Conservation (phyloP, 495 filamentous ascomycete genomes). For the Antarctomyces pellizariae region DNA sequence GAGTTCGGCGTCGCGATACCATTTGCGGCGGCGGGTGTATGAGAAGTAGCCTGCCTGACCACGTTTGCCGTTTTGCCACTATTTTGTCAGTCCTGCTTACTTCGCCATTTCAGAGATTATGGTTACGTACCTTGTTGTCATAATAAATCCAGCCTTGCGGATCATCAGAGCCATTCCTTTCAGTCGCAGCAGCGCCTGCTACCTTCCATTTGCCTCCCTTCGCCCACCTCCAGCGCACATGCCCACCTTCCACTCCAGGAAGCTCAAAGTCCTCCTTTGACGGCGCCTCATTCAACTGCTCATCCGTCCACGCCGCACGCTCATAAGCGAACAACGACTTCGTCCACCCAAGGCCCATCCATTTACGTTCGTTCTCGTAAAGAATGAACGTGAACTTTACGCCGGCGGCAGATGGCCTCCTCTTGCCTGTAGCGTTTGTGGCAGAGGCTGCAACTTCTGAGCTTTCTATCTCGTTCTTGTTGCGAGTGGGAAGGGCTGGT, state of each 20-base stretch:
- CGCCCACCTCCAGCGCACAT: constrained; percentile 76
- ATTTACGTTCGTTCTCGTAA: constrained; percentile 90
- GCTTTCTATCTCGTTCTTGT: constrained; percentile 19
- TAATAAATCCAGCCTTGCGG: constrained; percentile 88
- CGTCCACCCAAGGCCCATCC: constrained; percentile 91
- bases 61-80: constrained; percentile 85
- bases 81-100: constrained; percentile 5
- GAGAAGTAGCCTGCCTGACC: constrained; percentile 84
- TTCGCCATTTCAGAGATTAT: background rate
- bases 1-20: constrained; percentile 88
- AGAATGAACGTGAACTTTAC: constrained; percentile 90
- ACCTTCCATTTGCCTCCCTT: constrained; percentile 66
- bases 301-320: constrained; percentile 79
- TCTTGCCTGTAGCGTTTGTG: constrained; percentile 19
- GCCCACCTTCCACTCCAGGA: constrained; percentile 63
- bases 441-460: constrained; percentile 22
- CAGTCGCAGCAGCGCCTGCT: constrained; percentile 35
- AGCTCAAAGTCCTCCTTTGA: constrained; percentile 64
- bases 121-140: constrained; percentile 67
- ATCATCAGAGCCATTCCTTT: constrained; percentile 26
- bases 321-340: constrained; percentile 75
- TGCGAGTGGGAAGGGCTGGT: constrained; percentile 12
- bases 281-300: constrained; percentile 64
- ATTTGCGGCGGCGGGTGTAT: constrained; percentile 85
- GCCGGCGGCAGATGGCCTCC: constrained; percentile 35